Evolutionary conservation across 306 rosid species (phyloP).

Genomic region (Urtica urens): DNA sequence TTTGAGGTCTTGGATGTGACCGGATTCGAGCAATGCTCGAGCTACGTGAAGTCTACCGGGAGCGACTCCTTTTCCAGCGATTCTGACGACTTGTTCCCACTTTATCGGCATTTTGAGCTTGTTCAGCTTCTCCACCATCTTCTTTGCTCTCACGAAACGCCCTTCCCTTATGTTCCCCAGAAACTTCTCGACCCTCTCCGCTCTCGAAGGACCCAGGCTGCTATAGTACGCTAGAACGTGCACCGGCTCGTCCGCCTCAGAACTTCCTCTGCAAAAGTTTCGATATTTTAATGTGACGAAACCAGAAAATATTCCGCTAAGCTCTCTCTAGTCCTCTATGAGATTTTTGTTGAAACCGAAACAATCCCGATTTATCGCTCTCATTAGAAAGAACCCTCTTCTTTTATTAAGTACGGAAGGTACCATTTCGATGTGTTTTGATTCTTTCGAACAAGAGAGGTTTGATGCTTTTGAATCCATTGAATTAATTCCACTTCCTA

Average conservation of each 20-base stretch:
- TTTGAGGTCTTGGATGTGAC: constrained; percentile 78
- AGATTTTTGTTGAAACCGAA: too few species aligned
- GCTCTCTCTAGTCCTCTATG: too few species aligned
- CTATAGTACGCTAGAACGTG: constrained; percentile 95
- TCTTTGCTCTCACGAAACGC: constrained; percentile 75
- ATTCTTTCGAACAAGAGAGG: too few species aligned
- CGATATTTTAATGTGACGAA: constrained; percentile 16
- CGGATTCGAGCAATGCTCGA: constrained; percentile 90
- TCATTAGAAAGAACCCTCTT: too few species aligned
- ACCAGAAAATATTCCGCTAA: too few species aligned
- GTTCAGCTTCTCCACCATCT: constrained; percentile 71
- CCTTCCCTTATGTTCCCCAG: constrained; percentile 81
- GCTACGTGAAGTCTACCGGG: constrained; percentile 96
- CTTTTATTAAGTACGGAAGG: too few species aligned
- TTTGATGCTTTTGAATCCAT: too few species aligned
- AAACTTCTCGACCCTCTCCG: constrained; percentile 55
- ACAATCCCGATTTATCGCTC: too few species aligned
- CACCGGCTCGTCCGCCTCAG: constrained; percentile 76
- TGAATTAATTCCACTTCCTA: too few species aligned
- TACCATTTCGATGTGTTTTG: too few species aligned
- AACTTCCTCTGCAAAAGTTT: constrained; percentile 41
- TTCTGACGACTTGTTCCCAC: constrained; percentile 86
- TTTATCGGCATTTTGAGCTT: constrained; percentile 73
- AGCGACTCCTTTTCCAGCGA: constrained; percentile 94
- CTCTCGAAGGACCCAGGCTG: constrained; percentile 70